Evolutionary conservation across 2,329 filamentous ascomycete genomes (phyloP).

Genomic region (Knufia fluminis): DNA sequence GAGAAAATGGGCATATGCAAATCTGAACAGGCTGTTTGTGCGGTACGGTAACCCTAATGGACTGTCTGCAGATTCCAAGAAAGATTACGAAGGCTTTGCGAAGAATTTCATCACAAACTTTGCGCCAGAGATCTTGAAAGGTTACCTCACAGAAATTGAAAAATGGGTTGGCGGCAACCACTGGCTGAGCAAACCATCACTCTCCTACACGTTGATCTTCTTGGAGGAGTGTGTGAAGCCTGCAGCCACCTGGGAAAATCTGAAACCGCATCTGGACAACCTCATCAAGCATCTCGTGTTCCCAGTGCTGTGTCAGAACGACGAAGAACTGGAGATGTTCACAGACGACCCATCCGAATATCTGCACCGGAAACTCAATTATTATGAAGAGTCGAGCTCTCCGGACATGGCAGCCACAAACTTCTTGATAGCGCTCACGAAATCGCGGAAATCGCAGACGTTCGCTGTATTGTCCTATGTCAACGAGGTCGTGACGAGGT

Average conservation of each 20-base stretch:
- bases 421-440: conserved; percentile 89
- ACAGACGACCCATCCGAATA: conserved; percentile 93
- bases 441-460: conserved; percentile 88
- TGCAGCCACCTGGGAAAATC: conserved; percentile 90
- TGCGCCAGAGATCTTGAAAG: conserved; percentile 90
- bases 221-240: conserved; percentile 95
- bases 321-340: conserved; percentile 90
- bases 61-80: conserved; percentile 62
- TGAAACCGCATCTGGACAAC: conserved; percentile 88
- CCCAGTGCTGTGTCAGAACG: conserved; percentile 82
- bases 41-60: conserved; percentile 81
- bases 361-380: conserved; percentile 92
- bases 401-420: conserved; percentile 94
- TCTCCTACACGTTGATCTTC: conserved; percentile 90
- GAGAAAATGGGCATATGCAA: conserved; percentile 99
- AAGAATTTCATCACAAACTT: conserved; percentile 87
- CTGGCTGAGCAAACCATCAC: conserved; percentile 88
- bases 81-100: conserved; percentile 71
- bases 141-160: conserved; percentile 89
- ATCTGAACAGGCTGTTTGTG: conserved; percentile 90
- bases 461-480: conserved; percentile 92
- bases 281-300: conserved; percentile 92
- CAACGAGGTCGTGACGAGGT: conserved; percentile 88
- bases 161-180: conserved; percentile 92
- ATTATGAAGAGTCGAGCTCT: conserved; percentile 91